Evolutionary conservation across 352 stramenopile genomes (phyloP).

Genomic region (Globisporangium camurandrum): DNA sequence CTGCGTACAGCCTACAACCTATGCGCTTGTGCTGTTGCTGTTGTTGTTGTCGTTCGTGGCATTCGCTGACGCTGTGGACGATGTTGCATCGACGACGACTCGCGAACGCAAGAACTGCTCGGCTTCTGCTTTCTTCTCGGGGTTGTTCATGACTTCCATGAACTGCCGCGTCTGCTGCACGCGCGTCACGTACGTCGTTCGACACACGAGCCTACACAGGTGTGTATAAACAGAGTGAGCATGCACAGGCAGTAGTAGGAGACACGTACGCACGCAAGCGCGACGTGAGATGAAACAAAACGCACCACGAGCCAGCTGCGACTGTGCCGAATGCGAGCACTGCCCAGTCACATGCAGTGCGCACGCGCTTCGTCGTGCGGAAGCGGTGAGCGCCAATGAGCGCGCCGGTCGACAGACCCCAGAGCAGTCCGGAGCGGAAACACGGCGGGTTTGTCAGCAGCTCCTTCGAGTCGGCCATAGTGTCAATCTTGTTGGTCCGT

Average conservation of each 20-base stretch:
- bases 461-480: slow-evolving; percentile 18
- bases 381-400: slow-evolving; percentile 64
- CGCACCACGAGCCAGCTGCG: slow-evolving; percentile 43
- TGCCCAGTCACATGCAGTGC: slow-evolving; percentile 56
- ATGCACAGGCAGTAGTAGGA: not conserved
- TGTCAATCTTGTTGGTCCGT: too few species aligned
- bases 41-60: too few species aligned
- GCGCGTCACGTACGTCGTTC: slow-evolving; percentile 37
- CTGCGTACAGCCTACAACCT: too few species aligned
- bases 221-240: not conserved
- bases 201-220: slow-evolving; percentile 45
- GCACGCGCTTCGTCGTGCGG: slow-evolving; percentile 46
- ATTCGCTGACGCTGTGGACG: too few species aligned
- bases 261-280: not conserved
- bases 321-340: slow-evolving; percentile 58
- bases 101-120: slow-evolving; percentile 68
- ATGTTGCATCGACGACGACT: too few species aligned
- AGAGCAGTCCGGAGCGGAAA: slow-evolving; percentile 70
- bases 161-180: slow-evolving; percentile 63
- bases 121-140: slow-evolving; percentile 56
- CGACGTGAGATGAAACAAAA: not conserved
- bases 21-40: slow-evolving; percentile 8
- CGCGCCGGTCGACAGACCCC: slow-evolving; percentile 55
- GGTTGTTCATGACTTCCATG: slow-evolving; percentile 83
- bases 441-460: slow-evolving; percentile 74